phyloP scores from a whole-genome alignment of 176 grass and related monocot genomes.

The Triticum timopheevii region DNA sequence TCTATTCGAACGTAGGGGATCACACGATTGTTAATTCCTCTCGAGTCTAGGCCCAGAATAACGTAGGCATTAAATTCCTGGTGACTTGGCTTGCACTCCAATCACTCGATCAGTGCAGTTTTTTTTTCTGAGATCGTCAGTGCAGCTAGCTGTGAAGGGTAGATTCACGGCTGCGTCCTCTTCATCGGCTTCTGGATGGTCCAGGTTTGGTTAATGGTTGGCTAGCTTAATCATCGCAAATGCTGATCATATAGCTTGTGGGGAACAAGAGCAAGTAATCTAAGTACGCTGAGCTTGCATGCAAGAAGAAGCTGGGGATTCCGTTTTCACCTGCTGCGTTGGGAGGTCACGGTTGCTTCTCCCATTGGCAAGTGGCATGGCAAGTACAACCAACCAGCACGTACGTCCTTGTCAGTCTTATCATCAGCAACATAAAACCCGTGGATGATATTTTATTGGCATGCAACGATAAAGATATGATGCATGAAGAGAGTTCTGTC shows the following conservation, averaged over 20 bases:
- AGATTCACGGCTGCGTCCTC: not conserved
- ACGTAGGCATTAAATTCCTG: not conserved
- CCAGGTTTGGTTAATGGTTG: conserved; percentile 32
- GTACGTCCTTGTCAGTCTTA: not conserved
- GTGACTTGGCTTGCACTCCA: not conserved
- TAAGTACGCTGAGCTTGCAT: no score
- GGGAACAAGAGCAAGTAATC: not conserved
- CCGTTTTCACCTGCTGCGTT: conserved; percentile 1
- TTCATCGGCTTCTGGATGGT: not conserved
- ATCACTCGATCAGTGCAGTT: no score
- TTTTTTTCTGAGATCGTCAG: no score
- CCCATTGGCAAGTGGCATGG: conserved; percentile 2
- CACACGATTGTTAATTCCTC: not conserved
- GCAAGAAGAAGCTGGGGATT: not conserved
- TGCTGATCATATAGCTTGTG: not conserved
- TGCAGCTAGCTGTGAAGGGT: no score
- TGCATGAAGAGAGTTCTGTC: no score
- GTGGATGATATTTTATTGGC: no score
- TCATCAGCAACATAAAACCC: not conserved
- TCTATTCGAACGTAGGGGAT: not conserved
- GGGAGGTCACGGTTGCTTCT: not conserved
- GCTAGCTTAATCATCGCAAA: conserved; percentile 8
- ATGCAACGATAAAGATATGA: no score
- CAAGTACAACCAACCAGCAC: not conserved
- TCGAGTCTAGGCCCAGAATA: not conserved